Evolutionary conservation across 2,329 filamentous ascomycete genomes (phyloP).

Genomic region (Hymenoscyphus salicellus): DNA sequence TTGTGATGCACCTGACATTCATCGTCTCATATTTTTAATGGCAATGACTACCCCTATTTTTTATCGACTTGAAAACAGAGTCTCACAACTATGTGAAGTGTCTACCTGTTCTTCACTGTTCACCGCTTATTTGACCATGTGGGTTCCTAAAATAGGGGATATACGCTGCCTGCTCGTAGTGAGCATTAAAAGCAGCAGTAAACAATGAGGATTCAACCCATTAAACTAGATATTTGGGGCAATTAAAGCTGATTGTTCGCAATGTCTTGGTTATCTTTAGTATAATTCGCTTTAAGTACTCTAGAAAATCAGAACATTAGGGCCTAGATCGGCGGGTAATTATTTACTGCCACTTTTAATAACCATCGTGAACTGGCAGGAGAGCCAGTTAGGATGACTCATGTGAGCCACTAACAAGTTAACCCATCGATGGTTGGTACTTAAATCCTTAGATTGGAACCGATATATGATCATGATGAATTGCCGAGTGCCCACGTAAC

Average conservation of each 20-base stretch:
- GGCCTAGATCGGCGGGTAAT: no score
- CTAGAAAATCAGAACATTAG: no score
- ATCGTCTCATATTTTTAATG: not conserved
- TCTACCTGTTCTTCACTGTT: not conserved
- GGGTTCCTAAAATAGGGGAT: conserved; percentile 1
- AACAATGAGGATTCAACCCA: no score
- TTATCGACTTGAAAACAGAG: no score
- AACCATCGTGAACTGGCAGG: not conserved
- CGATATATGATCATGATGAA: not conserved
- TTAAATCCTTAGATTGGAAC: not conserved
- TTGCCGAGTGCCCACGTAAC: not conserved
- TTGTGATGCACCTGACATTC: not conserved
- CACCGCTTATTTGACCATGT: not conserved
- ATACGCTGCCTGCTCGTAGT: not conserved
- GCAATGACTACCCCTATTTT: not conserved
- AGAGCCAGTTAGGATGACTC: not conserved
- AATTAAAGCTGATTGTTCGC: no score
- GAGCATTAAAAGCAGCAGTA: no score
- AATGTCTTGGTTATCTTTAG: no score
- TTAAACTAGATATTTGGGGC: no score
- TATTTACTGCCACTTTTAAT: no score
- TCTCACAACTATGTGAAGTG: not conserved
- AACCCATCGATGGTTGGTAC: not conserved
- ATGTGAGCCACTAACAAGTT: not conserved
- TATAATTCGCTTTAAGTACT: no score